phyloP scores from a whole-genome alignment of 306 rosid species.

The Cicer pinnatifidum region DNA sequence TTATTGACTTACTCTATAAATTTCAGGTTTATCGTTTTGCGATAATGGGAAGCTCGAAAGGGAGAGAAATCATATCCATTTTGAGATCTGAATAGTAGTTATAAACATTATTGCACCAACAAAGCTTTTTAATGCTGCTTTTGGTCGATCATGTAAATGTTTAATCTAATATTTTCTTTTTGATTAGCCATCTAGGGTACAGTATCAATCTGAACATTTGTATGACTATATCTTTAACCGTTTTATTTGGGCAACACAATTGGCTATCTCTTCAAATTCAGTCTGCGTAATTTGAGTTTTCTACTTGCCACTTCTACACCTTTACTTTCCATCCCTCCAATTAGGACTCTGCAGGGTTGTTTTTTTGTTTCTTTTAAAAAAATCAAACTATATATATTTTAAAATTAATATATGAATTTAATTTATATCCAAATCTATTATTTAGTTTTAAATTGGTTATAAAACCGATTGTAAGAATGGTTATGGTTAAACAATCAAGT shows the following conservation, averaged over 20 bases:
- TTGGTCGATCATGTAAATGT: slow-evolving; percentile 21
- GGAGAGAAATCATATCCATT: slow-evolving; percentile 24
- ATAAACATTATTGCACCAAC: background rate
- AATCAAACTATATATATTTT: no score
- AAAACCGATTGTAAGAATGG: no score
- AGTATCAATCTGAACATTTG: background rate
- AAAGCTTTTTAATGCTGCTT: background rate
- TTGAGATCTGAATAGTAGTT: slow-evolving; percentile 5
- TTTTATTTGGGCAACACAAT: background rate
- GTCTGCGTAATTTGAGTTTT: background rate
- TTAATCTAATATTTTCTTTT: background rate
- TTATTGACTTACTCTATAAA: slow-evolving; percentile 17
- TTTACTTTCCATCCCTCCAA: no score
- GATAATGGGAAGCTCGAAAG: slow-evolving; percentile 5
- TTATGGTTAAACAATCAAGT: no score
- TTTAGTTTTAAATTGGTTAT: no score
- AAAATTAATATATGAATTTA: no score
- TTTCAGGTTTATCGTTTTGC: slow-evolving; percentile 28
- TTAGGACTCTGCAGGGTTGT: no score
- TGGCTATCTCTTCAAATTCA: background rate
- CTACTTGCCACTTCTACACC: no score
- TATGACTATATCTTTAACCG: background rate
- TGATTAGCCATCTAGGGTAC: background rate
- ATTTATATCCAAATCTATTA: no score
- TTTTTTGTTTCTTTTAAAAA: no score